Evolutionary conservation across 2,329 filamentous ascomycete genomes (phyloP).

Genomic region (Xylaria sp.): DNA sequence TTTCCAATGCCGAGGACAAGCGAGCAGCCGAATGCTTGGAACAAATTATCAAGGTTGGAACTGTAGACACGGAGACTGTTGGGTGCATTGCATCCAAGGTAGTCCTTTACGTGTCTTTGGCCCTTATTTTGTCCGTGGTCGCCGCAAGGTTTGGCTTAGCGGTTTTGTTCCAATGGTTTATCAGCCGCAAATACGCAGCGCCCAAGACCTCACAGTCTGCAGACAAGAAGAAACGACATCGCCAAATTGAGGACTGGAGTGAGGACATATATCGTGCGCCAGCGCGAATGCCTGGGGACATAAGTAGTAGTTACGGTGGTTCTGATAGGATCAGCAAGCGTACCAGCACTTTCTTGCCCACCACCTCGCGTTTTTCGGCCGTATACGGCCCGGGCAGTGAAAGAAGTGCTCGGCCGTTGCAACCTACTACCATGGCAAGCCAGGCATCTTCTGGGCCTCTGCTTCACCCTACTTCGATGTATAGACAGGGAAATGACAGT

Average conservation of each 20-base stretch:
- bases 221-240: slow-evolving; percentile 83
- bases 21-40: slow-evolving; percentile 85
- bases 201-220: slow-evolving; percentile 84
- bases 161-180: slow-evolving; percentile 94
- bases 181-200: slow-evolving; percentile 86
- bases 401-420: slow-evolving; percentile 59
- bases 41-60: slow-evolving; percentile 95
- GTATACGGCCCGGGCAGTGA: slow-evolving; percentile 77
- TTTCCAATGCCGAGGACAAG: slow-evolving; percentile 83
- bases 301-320: slow-evolving; percentile 70
- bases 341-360: slow-evolving; percentile 84
- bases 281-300: slow-evolving; percentile 79
- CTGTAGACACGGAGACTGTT: slow-evolving; percentile 93
- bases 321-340: slow-evolving; percentile 82
- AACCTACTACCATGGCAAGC: slow-evolving; percentile 93
- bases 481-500: slow-evolving; percentile 72
- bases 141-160: slow-evolving; percentile 87
- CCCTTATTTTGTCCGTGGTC: slow-evolving; percentile 92
- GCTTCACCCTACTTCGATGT: slow-evolving; percentile 76
- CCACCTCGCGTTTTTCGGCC: slow-evolving; percentile 92
- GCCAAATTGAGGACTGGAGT: slow-evolving; percentile 97
- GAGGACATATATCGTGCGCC: slow-evolving; percentile 97
- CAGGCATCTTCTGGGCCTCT: slow-evolving; percentile 81
- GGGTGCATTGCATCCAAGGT: slow-evolving; percentile 98
- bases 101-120: slow-evolving; percentile 91